Evolutionary conservation across 2,329 filamentous ascomycete species (phyloP).

Genomic region (Penicillium sp.): DNA sequence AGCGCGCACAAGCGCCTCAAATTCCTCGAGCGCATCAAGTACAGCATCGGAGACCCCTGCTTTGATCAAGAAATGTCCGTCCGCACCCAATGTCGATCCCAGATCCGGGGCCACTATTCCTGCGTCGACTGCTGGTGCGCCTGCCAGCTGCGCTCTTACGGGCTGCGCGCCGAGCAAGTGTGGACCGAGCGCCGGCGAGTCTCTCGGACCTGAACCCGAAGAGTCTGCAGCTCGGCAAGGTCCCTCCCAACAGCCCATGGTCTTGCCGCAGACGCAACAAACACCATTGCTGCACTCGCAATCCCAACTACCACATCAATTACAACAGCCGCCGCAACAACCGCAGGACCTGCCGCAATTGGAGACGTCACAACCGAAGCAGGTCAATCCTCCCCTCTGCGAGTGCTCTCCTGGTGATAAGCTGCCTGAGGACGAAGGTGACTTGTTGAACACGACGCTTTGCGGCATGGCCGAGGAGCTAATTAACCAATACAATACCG

Average conservation of each 20-base stretch:
- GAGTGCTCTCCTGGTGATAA: constrained; percentile 15
- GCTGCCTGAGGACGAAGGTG: constrained; percentile 11
- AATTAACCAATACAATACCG: constrained; percentile 34
- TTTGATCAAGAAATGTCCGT: neutral
- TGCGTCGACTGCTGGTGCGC: neutral
- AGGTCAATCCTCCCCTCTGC: constrained; percentile 16
- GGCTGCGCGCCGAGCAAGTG: neutral
- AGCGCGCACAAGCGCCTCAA: neutral
- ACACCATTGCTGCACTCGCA: too few species aligned
- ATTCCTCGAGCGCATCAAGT: neutral
- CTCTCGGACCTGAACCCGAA: neutral
- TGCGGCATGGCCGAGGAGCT: constrained; percentile 37
- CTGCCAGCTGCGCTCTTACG: neutral
- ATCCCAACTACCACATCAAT: neutral
- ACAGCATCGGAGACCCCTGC: neutral
- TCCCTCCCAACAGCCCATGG: too few species aligned
- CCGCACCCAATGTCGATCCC: too few species aligned
- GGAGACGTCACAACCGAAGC: neutral
- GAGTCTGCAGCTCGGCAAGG: neutral
- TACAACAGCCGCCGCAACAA: neutral
- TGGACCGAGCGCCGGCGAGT: neutral
- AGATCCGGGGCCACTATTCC: neutral
- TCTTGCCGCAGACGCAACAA: too few species aligned
- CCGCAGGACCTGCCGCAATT: neutral
- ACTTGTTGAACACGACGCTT: constrained; percentile 31